A percentile compares a stretch with the other conserved stretches of the same genome.
phyloP scores from a whole-genome alignment of 306 rosid species.

The Fragaria iinumae region DNA sequence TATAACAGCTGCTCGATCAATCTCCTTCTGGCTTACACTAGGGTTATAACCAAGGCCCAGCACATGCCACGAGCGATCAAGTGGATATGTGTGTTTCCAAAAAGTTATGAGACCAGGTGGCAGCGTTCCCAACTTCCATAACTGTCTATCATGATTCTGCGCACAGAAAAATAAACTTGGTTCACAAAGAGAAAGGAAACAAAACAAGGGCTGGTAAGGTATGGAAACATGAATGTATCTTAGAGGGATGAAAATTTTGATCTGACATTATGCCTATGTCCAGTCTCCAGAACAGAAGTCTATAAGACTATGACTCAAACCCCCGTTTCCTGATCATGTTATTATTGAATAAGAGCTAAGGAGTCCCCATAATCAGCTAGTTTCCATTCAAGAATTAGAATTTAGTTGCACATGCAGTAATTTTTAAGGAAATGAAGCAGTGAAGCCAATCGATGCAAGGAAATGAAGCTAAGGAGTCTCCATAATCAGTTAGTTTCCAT shows the following conservation, averaged over 20 bases:
- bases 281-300: conserved; percentile 1
- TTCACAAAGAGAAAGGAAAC: conserved; percentile 14
- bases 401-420: not conserved
- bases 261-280: not conserved
- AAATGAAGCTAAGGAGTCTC: not conserved
- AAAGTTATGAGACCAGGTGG: conserved; percentile 97
- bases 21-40: conserved; percentile 55
- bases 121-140: conserved; percentile 94
- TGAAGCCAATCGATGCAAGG: not conserved
- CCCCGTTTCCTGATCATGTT: not conserved
- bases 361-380: not conserved
- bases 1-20: conserved; percentile 75
- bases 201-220: conserved; percentile 11
- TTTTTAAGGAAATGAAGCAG: not conserved
- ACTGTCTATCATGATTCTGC: conserved; percentile 87
- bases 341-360: not conserved
- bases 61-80: conserved; percentile 74
- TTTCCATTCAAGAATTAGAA: not conserved
- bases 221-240: conserved; percentile 3
- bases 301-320: not conserved
- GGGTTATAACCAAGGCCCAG: conserved; percentile 89
- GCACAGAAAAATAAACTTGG: conserved; percentile 16
- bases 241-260: not conserved
- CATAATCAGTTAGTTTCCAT: not conserved
- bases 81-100: conserved; percentile 80